phyloP scores from a whole-genome alignment of 768 basidiomycete species.

The Panaeolus papilionaceus region DNA sequence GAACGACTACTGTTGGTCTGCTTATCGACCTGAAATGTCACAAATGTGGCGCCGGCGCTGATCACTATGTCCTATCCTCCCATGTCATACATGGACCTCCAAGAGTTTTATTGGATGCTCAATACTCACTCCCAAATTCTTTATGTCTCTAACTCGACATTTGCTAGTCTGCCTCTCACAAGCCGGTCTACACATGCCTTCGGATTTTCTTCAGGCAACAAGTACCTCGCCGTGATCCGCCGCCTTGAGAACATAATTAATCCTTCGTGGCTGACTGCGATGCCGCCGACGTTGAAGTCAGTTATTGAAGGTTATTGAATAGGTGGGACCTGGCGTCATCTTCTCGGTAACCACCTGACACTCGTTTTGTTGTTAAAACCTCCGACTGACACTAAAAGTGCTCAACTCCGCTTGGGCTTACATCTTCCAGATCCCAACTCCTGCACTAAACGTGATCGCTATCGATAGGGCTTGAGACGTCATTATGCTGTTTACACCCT shows the following conservation, averaged over 20 bases:
- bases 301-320: background rate
- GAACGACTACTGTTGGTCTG: background rate
- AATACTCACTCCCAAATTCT: too few relatives aligned
- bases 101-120: background rate
- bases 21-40: background rate
- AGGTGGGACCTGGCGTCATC: background rate
- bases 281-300: background rate
- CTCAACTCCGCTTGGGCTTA: background rate
- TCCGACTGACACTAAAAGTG: background rate
- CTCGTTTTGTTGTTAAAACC: background rate
- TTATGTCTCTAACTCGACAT: background rate
- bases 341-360: background rate
- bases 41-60: background rate
- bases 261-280: background rate
- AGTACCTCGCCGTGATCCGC: conserved; percentile 2
- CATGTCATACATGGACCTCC: background rate
- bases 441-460: background rate
- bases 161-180: background rate
- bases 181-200: background rate
- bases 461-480: background rate
- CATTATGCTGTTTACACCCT: background rate
- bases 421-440: background rate
- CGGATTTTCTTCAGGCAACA: background rate
- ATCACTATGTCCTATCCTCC: background rate
- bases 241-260: conserved; percentile 8